These are phyloP conservation scores for Platanthera zijinensis DNA, from an alignment of 106 monocot genomes.

Conservation along the genomic window DNA sequence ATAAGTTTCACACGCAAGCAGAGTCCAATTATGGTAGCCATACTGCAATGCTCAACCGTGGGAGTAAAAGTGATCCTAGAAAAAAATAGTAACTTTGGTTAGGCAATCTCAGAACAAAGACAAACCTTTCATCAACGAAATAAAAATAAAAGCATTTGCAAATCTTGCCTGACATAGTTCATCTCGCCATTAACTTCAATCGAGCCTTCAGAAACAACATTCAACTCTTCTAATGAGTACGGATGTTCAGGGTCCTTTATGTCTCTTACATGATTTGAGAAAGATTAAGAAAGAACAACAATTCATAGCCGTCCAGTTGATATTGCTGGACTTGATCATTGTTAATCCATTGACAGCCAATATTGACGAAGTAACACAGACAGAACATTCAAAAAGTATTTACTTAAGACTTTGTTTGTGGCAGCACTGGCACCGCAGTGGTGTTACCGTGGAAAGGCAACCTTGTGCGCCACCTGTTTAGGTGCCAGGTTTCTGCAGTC, in stretches of 20 bases:
- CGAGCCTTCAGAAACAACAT: slow-evolving; percentile 81
- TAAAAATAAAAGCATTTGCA: not conserved
- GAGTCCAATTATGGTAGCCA: slow-evolving; percentile 96
- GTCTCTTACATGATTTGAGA: slow-evolving; percentile 90
- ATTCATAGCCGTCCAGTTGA: not conserved
- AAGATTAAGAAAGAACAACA: slow-evolving; percentile 35
- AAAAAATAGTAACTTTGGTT: not conserved
- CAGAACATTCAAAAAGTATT: not conserved
- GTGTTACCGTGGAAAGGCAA: too few species aligned
- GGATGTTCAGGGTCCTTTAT: slow-evolving; percentile 98
- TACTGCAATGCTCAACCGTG: slow-evolving; percentile 96
- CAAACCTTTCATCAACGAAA: slow-evolving; percentile 1
- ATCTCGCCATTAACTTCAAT: slow-evolving; percentile 60
- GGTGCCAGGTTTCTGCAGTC: too few species aligned
- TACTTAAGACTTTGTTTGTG: not conserved
- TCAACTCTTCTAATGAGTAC: slow-evolving; percentile 85
- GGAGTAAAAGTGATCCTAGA: slow-evolving; percentile 93
- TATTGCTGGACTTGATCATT: not conserved
- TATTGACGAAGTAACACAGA: not conserved
- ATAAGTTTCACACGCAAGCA: slow-evolving; percentile 88
- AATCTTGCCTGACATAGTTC: slow-evolving; percentile 62
- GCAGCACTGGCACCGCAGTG: too few species aligned
- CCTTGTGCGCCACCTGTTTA: too few species aligned
- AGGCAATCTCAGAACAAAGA: not conserved
- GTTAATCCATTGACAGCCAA: not conserved